These are phyloP conservation scores for Salix brachista DNA, from an alignment of 345 rosid genomes.

Conservation along the genomic window DNA sequence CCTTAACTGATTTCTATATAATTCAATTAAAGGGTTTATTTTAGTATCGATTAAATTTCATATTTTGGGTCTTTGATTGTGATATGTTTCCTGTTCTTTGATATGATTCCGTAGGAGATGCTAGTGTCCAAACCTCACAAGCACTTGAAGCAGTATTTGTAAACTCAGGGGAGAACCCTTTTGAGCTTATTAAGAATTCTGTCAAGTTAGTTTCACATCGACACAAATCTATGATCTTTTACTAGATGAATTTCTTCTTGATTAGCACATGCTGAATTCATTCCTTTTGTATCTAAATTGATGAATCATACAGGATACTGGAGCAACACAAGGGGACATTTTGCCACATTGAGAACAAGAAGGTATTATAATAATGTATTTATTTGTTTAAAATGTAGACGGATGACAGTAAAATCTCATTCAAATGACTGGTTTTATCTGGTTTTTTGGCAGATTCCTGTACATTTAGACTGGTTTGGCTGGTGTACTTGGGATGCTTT, in stretches of 20 bases:
- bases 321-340: conserved; percentile 58
- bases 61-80: not conserved
- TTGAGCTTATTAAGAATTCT: conserved; percentile 49
- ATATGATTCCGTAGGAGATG: conserved; percentile 43
- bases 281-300: not conserved
- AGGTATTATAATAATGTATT: conserved; percentile 23
- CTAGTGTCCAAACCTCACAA: conserved; percentile 32
- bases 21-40: not conserved
- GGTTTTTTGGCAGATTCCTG: conserved; percentile 39
- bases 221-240: too few relatives aligned
- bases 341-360: conserved; percentile 49
- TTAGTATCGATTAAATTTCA: not conserved
- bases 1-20: not conserved
- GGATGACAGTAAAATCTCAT: not conserved
- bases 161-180: conserved; percentile 56
- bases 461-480: conserved; percentile 60
- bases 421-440: not conserved
- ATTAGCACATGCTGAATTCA: not conserved
- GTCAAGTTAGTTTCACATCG: conserved; percentile 36
- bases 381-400: not conserved
- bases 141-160: conserved; percentile 45
- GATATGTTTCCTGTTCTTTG: conserved; percentile 1
- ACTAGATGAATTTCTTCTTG: not conserved
- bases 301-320: conserved; percentile 36
- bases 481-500: conserved; percentile 88